Percentiles rank a stretch among this genome's conserved stretches.
Conservation (phyloP, 108 stramenopile genomes). For the Chaetoceros muelleri region DNA sequence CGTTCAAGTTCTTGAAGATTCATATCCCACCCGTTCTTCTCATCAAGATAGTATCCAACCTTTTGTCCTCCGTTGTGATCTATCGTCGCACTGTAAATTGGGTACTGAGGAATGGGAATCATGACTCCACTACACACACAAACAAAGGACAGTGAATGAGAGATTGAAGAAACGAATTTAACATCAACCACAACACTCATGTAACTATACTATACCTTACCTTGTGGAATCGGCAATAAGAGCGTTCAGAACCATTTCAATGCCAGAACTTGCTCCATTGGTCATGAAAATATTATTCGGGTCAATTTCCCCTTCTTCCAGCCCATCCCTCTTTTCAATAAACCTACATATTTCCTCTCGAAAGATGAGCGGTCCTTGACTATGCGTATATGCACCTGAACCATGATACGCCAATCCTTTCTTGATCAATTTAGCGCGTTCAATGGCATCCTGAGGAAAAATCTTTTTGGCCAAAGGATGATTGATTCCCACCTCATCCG, state of each 20-base stretch:
- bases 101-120: conserved; percentile 97
- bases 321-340: conserved; percentile 66
- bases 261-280: conserved; percentile 86
- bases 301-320: conserved; percentile 34
- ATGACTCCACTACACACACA: conserved; percentile 52
- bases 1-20: conserved; percentile 62
- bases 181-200: background rate
- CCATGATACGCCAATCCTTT: conserved; percentile 40
- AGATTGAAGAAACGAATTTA: background rate
- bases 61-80: conserved; percentile 76
- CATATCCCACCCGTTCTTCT: conserved; percentile 73
- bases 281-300: conserved; percentile 88
- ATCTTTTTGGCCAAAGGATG: conserved; percentile 40
- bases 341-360: conserved; percentile 78
- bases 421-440: conserved; percentile 44
- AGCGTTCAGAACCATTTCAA: conserved; percentile 70
- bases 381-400: conserved; percentile 74
- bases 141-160: conserved; percentile 1
- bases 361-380: conserved; percentile 63
- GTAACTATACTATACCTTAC: conserved; percentile 10
- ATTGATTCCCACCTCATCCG: conserved; percentile 49
- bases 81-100: conserved; percentile 87
- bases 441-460: conserved; percentile 64
- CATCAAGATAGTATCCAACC: conserved; percentile 87
- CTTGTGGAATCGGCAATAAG: conserved; percentile 39